phyloP scores from a whole-genome alignment of 2,329 filamentous ascomycete species.

The Ophiocordyceps sinensis region DNA sequence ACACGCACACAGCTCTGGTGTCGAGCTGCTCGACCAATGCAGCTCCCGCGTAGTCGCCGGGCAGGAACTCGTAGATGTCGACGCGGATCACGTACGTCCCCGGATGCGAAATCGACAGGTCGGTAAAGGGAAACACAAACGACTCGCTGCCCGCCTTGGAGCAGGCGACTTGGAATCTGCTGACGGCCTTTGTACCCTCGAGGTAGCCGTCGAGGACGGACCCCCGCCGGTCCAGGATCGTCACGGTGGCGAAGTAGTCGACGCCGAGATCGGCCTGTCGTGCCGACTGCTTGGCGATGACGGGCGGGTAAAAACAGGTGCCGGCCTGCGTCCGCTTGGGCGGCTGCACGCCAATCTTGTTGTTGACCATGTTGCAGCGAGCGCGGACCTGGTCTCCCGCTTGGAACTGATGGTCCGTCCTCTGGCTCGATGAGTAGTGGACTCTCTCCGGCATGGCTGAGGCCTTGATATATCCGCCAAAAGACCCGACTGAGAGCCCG shows the following conservation, averaged over 20 bases:
- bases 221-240: conserved; percentile 8
- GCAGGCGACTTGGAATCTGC: conserved; percentile 5
- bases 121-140: conserved; percentile 11
- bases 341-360: conserved; percentile 11
- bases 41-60: conserved; percentile 3
- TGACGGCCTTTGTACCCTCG: conserved; percentile 6
- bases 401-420: background rate
- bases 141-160: conserved; percentile 2
- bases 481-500: background rate
- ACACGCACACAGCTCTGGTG: conserved; percentile 6
- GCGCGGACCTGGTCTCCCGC: background rate
- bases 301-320: conserved; percentile 8
- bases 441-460: conserved; percentile 2
- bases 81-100: conserved; percentile 14
- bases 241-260: conserved; percentile 14
- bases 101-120: conserved; percentile 8
- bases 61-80: conserved; percentile 12
- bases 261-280: background rate
- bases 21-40: conserved; percentile 6
- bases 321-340: conserved; percentile 7
- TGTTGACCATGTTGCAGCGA: conserved; percentile 3
- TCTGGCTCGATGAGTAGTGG: background rate
- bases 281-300: conserved; percentile 8
- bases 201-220: conserved; percentile 8
- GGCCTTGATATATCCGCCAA: background rate